Percentiles rank a stretch among this genome's conserved stretches.
These are phyloP conservation scores for Lachnellula arida DNA, from an alignment of 2,329 filamentous ascomycete species.

Conservation along the genomic window DNA sequence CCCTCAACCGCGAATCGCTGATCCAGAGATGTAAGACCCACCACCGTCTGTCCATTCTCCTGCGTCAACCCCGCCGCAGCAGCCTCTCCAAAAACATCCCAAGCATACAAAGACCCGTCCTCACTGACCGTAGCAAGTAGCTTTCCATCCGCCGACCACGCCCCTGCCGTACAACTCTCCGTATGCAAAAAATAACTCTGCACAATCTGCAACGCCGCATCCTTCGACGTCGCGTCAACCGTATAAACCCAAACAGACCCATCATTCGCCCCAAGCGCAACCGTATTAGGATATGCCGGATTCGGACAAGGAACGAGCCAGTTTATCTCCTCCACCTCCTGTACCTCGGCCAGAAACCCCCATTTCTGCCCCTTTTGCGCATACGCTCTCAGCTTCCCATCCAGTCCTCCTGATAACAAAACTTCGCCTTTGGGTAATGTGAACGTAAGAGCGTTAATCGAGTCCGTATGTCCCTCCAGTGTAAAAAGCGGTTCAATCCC, in stretches of 20 bases:
- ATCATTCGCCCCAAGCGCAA: constrained; percentile 85
- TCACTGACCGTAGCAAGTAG: constrained; percentile 86
- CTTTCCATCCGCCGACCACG: constrained; percentile 84
- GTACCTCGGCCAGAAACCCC: constrained; percentile 48
- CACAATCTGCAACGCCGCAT: constrained; percentile 68
- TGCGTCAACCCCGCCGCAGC: constrained; percentile 50
- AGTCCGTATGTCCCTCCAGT: constrained; percentile 88
- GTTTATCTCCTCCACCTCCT: constrained; percentile 93
- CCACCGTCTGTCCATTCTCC: constrained; percentile 57
- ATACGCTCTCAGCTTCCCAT: constrained; percentile 61
- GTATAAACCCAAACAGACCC: constrained; percentile 95
- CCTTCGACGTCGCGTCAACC: constrained; percentile 62
- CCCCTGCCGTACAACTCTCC: constrained; percentile 77
- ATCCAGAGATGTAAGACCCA: constrained; percentile 74
- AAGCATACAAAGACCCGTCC: constrained; percentile 84
- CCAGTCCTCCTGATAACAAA: constrained; percentile 79
- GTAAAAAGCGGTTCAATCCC: constrained; percentile 63
- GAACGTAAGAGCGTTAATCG: constrained; percentile 81
- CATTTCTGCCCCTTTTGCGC: constrained; percentile 10
- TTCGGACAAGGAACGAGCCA: constrained; percentile 78
- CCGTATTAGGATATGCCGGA: constrained; percentile 65
- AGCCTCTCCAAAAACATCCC: constrained; percentile 52
- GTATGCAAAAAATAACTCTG: constrained; percentile 93
- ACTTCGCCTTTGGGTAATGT: constrained; percentile 79
- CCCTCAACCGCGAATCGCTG: constrained; percentile 90